Base-by-base conservation (phyloP, 169 alveolate genomes). In the Plasmodium berghei region DNA sequence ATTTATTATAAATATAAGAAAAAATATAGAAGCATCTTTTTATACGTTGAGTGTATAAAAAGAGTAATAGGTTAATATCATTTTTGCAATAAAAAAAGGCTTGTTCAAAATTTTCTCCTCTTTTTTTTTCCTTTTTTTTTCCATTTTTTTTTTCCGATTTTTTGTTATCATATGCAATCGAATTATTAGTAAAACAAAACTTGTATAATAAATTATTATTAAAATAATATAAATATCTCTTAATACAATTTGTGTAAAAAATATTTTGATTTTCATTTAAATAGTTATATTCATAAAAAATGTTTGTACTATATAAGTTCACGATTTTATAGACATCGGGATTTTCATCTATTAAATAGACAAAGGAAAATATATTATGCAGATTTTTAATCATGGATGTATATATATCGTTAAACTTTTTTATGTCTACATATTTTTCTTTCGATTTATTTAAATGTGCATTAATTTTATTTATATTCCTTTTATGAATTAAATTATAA, bases 201-300 rank as follows among this genome's bases (percentile, higher is more conserved):
- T 20, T n/a, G 52, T 20, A 20, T 18, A 26, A 55, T 8, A 72
- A 54, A 22, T 72, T 72, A 48, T 69, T 46, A 18, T 52, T 54
- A 56, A 80, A 80, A 34, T 26, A 59, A 10, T 18, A n/a, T 49
- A 80, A 56, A 59, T 80, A 80, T 58, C 49, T 34, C 14, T 48
- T 18, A 0, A 80, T 59, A 2, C 26, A 45, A 46, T 80, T 80
- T 80, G 52, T 80, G 48, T 66, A 80, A 10, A 66, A 80, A 3
- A 64, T 42, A 67, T 46, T 80, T n/a, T 80, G 72, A 54, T 67
- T n/a, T 70, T 80, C 90, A 26, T 80, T 80, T 28, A 80, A 46
- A 52, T 80, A 80, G 45, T 80, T 80, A 67, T 80, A 80, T 16
- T 61, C 49, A 70, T 80, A 80, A 24, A 66, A 80, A 16, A 66